phyloP scores from a whole-genome alignment of 495 filamentous ascomycete genomes.

The Podospora australis region DNA sequence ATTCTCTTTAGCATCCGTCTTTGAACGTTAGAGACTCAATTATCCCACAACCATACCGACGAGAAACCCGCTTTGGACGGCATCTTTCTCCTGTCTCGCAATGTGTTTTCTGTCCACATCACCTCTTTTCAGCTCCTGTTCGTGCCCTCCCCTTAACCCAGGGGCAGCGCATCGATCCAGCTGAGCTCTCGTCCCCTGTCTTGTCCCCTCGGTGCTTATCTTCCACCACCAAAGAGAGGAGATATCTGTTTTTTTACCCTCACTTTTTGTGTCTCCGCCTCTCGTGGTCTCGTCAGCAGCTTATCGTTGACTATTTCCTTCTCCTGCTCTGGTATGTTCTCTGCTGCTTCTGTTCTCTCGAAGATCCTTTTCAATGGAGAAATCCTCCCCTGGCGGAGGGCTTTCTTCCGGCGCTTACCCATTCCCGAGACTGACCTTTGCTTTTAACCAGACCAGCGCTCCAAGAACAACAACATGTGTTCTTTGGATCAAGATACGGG shows the following conservation, averaged over 20 bases:
- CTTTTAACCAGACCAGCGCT: neutral
- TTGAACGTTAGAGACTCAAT: too few relatives aligned
- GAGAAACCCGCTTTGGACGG: neutral
- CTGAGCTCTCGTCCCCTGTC: neutral
- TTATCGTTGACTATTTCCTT: neutral
- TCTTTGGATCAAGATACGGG: neutral
- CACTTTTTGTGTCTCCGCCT: neutral
- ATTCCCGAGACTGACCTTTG: conserved; percentile 1
- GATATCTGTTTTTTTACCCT: too few relatives aligned
- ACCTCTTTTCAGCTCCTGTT: neutral
- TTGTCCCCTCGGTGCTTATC: neutral
- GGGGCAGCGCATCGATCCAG: neutral
- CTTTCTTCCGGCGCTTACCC: conserved; percentile 9
- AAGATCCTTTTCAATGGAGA: neutral
- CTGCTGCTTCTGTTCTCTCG: neutral
- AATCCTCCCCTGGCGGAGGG: neutral
- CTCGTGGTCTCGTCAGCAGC: neutral
- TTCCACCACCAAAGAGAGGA: too few relatives aligned
- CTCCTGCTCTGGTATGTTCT: neutral
- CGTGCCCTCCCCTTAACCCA: neutral
- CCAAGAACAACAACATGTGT: neutral
- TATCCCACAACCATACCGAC: too few relatives aligned
- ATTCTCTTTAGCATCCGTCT: conserved; percentile 9
- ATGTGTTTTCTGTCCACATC: neutral
- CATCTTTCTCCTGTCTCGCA: neutral